Conservation (phyloP, 805 yeast genomes). For the Yarrowia deformans region DNA sequence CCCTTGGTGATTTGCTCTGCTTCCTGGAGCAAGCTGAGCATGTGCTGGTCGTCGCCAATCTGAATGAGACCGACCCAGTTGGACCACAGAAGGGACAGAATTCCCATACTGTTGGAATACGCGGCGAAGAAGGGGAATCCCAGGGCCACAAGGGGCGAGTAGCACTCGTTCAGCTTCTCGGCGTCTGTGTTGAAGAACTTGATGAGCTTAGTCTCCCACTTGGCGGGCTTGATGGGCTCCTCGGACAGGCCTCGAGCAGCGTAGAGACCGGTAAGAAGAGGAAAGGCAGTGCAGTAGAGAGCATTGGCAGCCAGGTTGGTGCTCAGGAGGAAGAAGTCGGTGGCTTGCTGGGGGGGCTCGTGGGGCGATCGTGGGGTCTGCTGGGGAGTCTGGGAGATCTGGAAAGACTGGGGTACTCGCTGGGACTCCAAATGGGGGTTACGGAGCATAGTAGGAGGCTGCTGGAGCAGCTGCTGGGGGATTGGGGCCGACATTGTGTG, state of each 20-base stretch:
- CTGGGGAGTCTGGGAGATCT: neutral
- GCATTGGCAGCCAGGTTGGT: conserved; percentile 26
- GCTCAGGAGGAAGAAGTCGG: conserved; percentile 14
- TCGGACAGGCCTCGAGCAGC: conserved; percentile 14
- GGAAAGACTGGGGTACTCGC: neutral
- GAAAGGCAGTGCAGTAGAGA: conserved; percentile 19
- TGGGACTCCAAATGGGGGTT: conserved; percentile 27
- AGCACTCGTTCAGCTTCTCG: conserved; percentile 32
- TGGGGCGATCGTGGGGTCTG: neutral
- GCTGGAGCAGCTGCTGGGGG: conserved; percentile 25
- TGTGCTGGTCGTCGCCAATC: neutral
- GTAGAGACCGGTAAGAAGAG: conserved; percentile 11
- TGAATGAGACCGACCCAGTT: conserved; percentile 23
- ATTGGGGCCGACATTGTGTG: conserved; percentile 10
- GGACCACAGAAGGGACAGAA: conserved; percentile 29
- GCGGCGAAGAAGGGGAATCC: conserved; percentile 34
- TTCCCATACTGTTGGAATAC: conserved; percentile 21
- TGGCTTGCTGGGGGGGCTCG: conserved; percentile 13
- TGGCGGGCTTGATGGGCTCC: conserved; percentile 18
- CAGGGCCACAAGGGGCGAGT: conserved; percentile 26
- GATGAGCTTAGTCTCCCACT: conserved; percentile 12
- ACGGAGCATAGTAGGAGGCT: conserved; percentile 19
- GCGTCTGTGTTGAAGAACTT: conserved; percentile 16
- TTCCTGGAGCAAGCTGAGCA: conserved; percentile 11
- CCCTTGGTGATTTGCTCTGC: conserved; percentile 24